Evolutionary conservation across 306 rosid genomes (phyloP), one percentile per base, ranked within the genome.

Genomic region (Coriaria nepalensis): DNA sequence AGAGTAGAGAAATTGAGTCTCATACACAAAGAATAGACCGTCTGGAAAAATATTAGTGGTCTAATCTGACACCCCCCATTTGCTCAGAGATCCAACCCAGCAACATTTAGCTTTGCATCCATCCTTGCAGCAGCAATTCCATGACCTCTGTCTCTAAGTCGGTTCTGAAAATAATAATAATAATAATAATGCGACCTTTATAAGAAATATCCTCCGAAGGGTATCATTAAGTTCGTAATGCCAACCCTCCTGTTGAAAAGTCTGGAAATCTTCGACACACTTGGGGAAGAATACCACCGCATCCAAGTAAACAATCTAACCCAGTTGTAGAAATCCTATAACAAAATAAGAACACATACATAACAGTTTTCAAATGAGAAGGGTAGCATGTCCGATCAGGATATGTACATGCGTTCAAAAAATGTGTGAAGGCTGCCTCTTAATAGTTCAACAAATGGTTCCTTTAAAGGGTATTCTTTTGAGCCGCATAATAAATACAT

Each of bases 241-340:
- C 98, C 98, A 92, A 57, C 98, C 98, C 85, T 92, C 96, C 67
- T 92, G 96, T 61, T 92, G 98, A 68, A 92, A 92, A 34, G 95
- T 85, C 64, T 66, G 77, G 52, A 69, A 43, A 68, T 92, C 94
- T 56, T 92, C 87, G 38, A 85, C 81, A 20, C 98, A 92, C 50
- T 70, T 77, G 5, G 98, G 98, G 67, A 92, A 92, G 83, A 92
- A 92, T 37, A 92, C 98, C 2, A 92, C 98, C 2, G 98, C 98
- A 54, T 92, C 96, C 45, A 92, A 81, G 77, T 92, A 92, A 44
- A 92, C 98, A 49, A 49, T 92, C 96, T n/a, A 10, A 92, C 96
- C 63, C 85, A 69, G 58, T 92, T 92, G 57, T 92, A 92, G 72
- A 92, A 90, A 67, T 90, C 98, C 93, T 58, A 9, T 4, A 40